Base-by-base conservation (phyloP, 2,329 filamentous ascomycete species). In the Colletotrichum plurivorum region DNA sequence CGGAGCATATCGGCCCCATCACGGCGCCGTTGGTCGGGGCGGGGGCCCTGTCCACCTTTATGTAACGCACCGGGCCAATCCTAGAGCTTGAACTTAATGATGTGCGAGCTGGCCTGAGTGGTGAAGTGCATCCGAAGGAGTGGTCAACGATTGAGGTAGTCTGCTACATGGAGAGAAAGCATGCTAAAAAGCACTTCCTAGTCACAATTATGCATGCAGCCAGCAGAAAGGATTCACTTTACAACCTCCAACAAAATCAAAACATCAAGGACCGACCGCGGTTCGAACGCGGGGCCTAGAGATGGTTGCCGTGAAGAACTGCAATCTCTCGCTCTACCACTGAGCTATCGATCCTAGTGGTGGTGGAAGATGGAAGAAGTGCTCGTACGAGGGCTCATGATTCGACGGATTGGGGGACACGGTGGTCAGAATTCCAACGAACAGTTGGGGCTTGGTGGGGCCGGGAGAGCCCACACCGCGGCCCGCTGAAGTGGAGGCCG, bases 321-420 rank as follows among this genome's bases (percentile, higher is more conserved):
- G 67, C 67, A 69, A 69, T 69, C 67, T 69, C 67, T 69, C 67
- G 67, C 67, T 69, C 67, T 69, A 69, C 67, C 67, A 69, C 67
- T 69, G 67, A 69, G 67, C 67, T 69, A 69, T 69, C 67, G 67
- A 69, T 69, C 67, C 67, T 52, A 39, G 51, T 61, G 51, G 51
- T 39, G 48, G 20, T 57, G 2, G 10, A 10, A 3, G 20, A 12
- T 55, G 45, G 0, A 0, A 0, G 0, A 4, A 5, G 3, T 1
- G 5, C 5, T 1, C 3, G 13, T 2, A 15, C 2, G 15, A 52
- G 12, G 3, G 3, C 2, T 43, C 2, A 69, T 66, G 56, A 43
- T 1, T 58, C 55, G 5, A 20, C 12, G 15, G 15, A 15, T 18
- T 31, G 20, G 5, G 43, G 43, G 51, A 67, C 62, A 67, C 62